Percentiles rank a stretch among this genome's conserved stretches.
Conservation (phyloP, 208 protist species). For the Leishmania major region DNA sequence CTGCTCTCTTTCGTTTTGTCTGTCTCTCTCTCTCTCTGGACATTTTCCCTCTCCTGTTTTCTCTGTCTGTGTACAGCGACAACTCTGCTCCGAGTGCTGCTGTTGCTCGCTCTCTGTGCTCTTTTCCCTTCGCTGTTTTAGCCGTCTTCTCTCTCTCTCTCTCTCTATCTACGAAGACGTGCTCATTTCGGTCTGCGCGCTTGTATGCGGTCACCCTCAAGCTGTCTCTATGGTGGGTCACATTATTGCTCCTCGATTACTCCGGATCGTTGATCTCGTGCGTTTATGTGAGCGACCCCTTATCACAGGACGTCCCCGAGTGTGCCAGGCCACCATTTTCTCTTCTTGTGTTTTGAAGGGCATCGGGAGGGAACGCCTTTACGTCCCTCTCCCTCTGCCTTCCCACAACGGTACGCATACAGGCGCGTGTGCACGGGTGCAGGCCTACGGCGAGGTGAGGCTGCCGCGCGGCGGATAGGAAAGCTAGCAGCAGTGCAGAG, state of each 20-base stretch:
- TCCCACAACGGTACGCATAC: neutral
- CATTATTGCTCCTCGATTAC: neutral
- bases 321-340: neutral
- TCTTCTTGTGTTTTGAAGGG: neutral
- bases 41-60: neutral
- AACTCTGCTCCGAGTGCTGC: neutral
- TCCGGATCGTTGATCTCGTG: neutral
- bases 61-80: constrained; percentile 4
- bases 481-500: neutral
- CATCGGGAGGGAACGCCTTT: neutral
- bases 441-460: neutral
- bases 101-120: neutral
- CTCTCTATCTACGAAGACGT: neutral
- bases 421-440: neutral
- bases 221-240: neutral
- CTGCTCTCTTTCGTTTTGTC: neutral
- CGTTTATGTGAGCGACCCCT: neutral
- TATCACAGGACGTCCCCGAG: neutral
- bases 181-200: neutral
- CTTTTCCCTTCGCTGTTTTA: neutral
- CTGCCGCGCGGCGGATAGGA: neutral
- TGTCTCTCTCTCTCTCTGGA: neutral
- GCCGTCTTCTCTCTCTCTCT: neutral
- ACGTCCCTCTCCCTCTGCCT: neutral
- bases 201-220: neutral